Evolutionary conservation across 1,284 basidiomycete genomes (phyloP).

Genomic region (Fistulinella cinereoalba): DNA sequence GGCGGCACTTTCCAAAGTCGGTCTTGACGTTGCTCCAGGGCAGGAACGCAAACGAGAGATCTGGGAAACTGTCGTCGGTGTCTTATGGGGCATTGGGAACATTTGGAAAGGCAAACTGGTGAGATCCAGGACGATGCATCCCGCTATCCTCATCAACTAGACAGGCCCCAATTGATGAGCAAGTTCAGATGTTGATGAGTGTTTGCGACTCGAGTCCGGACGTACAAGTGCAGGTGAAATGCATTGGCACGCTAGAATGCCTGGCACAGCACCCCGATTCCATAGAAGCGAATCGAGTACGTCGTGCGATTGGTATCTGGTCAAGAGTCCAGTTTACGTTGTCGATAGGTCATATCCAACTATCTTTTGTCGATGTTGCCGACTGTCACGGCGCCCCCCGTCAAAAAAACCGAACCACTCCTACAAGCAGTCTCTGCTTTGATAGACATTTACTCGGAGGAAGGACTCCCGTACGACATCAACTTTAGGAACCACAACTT

Average conservation of each 20-base stretch:
- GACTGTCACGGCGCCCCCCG: slow-evolving; percentile 34
- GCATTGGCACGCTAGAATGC: slow-evolving; percentile 79
- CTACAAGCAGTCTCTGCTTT: slow-evolving; percentile 83
- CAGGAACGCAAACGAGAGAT: slow-evolving; percentile 65
- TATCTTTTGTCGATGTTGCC: slow-evolving; percentile 65
- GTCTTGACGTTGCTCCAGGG: slow-evolving; percentile 56
- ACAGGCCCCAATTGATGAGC: slow-evolving; percentile 54
- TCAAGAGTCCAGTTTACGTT: slow-evolving; percentile 13
- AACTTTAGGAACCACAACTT: slow-evolving; percentile 70
- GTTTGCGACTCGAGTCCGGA: slow-evolving; percentile 57
- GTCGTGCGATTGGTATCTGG: slow-evolving; percentile 10
- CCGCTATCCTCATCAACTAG: slow-evolving; percentile 3
- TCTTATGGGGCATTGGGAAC: slow-evolving; percentile 75
- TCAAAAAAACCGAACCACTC: slow-evolving; percentile 64
- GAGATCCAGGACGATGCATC: slow-evolving; percentile 9
- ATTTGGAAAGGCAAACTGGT: slow-evolving; percentile 67
- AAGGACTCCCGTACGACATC: slow-evolving; percentile 76
- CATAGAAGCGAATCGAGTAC: slow-evolving; percentile 69
- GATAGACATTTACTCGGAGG: slow-evolving; percentile 96
- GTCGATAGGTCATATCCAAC: slow-evolving; percentile 58
- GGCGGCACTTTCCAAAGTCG: slow-evolving; percentile 54
- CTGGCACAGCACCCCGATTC: slow-evolving; percentile 69
- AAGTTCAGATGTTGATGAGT: slow-evolving; percentile 66
- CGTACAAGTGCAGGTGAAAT: slow-evolving; percentile 62
- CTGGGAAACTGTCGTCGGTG: slow-evolving; percentile 72